A percentile compares a stretch with the other conserved stretches of the same genome.
Conservation (phyloP, 2,329 filamentous ascomycete genomes). For the Fusarium chlamydosporum region DNA sequence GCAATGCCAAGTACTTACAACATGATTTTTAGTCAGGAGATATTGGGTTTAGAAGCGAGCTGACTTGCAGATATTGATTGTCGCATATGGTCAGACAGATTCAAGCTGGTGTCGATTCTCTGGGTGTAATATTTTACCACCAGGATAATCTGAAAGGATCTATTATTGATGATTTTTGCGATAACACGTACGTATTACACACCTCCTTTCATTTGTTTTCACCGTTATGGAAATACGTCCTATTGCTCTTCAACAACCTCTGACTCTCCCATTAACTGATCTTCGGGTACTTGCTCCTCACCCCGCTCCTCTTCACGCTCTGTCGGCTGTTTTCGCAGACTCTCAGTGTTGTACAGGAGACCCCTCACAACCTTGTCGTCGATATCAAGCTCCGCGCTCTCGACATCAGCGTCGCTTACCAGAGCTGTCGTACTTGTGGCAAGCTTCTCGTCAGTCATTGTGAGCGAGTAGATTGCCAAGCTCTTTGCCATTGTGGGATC, state of each 20-base stretch:
- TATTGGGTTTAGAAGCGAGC: no score
- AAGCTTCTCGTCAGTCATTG: constrained; percentile 53
- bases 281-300: constrained; percentile 37
- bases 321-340: constrained; percentile 61
- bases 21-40: no score
- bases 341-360: constrained; percentile 63
- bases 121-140: background rate
- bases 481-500: constrained; percentile 50
- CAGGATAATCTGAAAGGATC: background rate
- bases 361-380: constrained; percentile 57
- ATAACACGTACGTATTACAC: background rate
- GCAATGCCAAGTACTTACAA: no score
- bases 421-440: constrained; percentile 49
- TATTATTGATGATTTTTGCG: background rate
- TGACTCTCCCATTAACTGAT: constrained; percentile 20
- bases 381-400: constrained; percentile 54
- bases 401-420: constrained; percentile 48
- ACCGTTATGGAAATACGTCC: background rate
- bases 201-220: background rate
- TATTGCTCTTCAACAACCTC: constrained; percentile 18
- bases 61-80: background rate
- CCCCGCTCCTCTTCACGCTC: constrained; percentile 46
- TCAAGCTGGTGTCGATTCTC: background rate
- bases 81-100: background rate
- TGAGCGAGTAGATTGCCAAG: constrained; percentile 53